Base-by-base conservation (phyloP, 148 eudicot genomes). In the Vaccinium darrowii region DNA sequence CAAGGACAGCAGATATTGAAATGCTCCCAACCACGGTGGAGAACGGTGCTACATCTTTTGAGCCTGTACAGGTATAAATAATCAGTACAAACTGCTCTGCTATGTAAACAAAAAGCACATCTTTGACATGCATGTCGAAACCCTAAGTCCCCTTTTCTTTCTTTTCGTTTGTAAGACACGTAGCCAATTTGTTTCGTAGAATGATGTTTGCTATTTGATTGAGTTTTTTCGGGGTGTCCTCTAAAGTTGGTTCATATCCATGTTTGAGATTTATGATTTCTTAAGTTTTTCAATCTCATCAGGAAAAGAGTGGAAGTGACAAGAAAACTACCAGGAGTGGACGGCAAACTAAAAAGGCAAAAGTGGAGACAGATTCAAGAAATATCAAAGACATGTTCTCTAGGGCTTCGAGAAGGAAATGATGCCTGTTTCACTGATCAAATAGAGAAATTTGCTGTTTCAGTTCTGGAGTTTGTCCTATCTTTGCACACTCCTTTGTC, bases 321-420 rank as follows among this genome's bases (percentile, higher is more conserved):
- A 94, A 93, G 91, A 95, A 87, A 86, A 84, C 85, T 77, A 87
- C 87, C 57, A 88, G 88, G 92, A 84, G 81, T 9, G 88, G 86
- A 8, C 92, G 89, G 88, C 98, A 90, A 85, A 86, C 86, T 43
- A 97, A 97, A 85, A 97, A 95, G 91, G 86, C 89, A 84, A 97
- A 93, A 88, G 85, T 90, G 50, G 99, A 95, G 91, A 93, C 88
- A 27, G 87, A 93, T 87, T 94, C 98, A 58, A 90, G 80, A 30
- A 97, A 89, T 86, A 97, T 97, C 78, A 95, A 87, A 88, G 98
- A 95, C 82, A 97, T 97, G 99, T 97, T 97, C 81, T 21, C 86
- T 43, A 89, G 94, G 89, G 99, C 94, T 73, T 89, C 98, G 16
- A 93, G 96, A 89, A 91, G 88, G 88, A 76, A 85, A 75, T 88